phyloP scores from a whole-genome alignment of 169 alveolate species.

The Plasmodium gallinaceum region DNA sequence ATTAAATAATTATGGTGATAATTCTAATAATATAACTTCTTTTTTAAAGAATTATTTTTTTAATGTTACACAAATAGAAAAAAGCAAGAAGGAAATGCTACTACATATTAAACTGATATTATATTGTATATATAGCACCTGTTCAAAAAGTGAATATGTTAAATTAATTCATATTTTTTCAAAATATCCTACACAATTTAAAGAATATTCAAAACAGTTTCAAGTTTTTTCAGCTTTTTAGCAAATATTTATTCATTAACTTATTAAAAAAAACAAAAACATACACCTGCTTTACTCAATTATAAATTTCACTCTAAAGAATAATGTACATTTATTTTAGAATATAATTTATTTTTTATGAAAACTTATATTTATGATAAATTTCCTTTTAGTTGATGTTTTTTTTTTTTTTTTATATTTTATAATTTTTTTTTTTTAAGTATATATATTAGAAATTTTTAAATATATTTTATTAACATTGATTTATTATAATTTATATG shows the following conservation, averaged over 20 bases:
- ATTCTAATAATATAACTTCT: slow-evolving; percentile 21
- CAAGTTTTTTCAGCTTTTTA: slow-evolving; percentile 34
- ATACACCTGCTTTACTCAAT: background rate
- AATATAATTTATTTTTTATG: no score
- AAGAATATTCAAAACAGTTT: slow-evolving; percentile 35
- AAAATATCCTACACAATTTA: slow-evolving; percentile 41
- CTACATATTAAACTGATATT: slow-evolving; percentile 52
- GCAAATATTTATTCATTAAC: no score
- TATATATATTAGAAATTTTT: background rate
- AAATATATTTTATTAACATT: no score
- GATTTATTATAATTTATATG: no score
- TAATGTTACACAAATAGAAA: slow-evolving; percentile 23
- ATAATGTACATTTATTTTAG: no score
- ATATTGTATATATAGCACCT: slow-evolving; percentile 12
- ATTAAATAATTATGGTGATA: background rate
- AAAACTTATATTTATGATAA: no score
- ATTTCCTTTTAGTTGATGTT: no score
- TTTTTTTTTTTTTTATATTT: no score
- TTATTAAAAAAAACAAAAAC: background rate
- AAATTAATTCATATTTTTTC: slow-evolving; percentile 27
- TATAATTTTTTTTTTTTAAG: no score
- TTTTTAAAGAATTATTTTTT: slow-evolving; percentile 53
- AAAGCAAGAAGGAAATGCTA: slow-evolving; percentile 23
- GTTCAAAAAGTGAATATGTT: slow-evolving; percentile 16
- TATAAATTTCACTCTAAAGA: background rate